These are phyloP conservation scores for Camelina laxa DNA, from an alignment of 345 rosid genomes.

Conservation along the genomic window DNA sequence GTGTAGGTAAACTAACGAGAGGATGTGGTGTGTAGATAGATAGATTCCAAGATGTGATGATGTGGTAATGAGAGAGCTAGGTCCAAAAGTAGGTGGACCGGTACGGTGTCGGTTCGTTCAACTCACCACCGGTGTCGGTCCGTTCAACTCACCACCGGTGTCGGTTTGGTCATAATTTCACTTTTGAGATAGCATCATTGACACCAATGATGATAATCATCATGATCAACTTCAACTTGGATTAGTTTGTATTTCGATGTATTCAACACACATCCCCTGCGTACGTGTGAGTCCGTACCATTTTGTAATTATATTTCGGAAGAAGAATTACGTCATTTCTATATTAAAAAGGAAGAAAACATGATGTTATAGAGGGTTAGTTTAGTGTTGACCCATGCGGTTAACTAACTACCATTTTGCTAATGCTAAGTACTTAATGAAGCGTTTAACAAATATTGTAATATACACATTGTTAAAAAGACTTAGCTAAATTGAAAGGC, in stretches of 20 bases:
- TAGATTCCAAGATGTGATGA: neutral
- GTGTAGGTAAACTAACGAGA: constrained; percentile 42
- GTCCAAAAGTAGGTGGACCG: constrained; percentile 24
- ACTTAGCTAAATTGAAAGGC: too few relatives aligned
- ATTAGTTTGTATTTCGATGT: neutral
- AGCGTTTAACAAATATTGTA: too few relatives aligned
- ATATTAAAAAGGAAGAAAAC: too few relatives aligned
- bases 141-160: constrained; percentile 16
- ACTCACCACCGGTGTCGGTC: constrained; percentile 15
- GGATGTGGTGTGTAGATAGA: constrained; percentile 13
- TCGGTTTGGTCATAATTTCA: constrained; percentile 25
- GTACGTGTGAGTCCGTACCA: constrained; percentile 21
- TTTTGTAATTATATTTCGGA: constrained; percentile 16
- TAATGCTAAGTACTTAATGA: too few relatives aligned
- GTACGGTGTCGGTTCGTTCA: constrained; percentile 23
- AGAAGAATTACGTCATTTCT: neutral
- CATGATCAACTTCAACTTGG: neutral
- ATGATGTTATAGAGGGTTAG: too few relatives aligned
- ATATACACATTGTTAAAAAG: too few relatives aligned
- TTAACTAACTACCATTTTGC: too few relatives aligned
- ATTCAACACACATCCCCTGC: neutral
- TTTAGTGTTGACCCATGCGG: neutral
- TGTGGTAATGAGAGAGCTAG: constrained; percentile 26
- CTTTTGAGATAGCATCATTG: constrained; percentile 5
- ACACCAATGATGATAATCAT: neutral